Percentiles rank a stretch among this genome's conserved stretches.
Evolutionary conservation across 768 basidiomycete species (phyloP).

Genomic region (Suillus lakei): DNA sequence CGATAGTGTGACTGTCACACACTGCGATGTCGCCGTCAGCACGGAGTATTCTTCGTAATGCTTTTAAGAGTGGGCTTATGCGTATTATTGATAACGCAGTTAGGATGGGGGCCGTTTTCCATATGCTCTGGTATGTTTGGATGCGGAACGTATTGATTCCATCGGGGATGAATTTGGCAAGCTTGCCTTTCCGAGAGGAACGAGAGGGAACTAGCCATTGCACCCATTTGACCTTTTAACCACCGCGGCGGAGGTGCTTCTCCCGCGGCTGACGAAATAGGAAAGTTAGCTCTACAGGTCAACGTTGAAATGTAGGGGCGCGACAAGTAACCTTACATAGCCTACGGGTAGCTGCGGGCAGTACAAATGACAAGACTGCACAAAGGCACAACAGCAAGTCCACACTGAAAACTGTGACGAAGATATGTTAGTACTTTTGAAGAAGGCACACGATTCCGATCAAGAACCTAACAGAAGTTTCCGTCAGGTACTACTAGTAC

Average conservation of each 20-base stretch:
- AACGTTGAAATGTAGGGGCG: not conserved
- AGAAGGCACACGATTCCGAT: not conserved
- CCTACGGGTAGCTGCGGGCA: not conserved
- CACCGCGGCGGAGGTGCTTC: not conserved
- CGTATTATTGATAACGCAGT: not conserved
- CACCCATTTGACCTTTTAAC: constrained; percentile 4
- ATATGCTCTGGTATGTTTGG: not conserved
- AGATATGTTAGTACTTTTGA: not conserved
- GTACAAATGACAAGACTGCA: not conserved
- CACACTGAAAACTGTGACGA: not conserved
- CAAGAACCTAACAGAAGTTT: not conserved
- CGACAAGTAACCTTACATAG: not conserved
- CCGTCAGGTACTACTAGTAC: not conserved
- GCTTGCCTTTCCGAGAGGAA: not conserved
- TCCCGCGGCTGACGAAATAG: not conserved
- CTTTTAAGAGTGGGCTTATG: not conserved
- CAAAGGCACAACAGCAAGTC: not conserved
- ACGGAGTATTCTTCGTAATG: not conserved
- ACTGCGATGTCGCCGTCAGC: not conserved
- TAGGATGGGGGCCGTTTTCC: not conserved
- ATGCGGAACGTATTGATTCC: not conserved
- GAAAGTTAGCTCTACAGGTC: not conserved
- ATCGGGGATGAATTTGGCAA: not conserved
- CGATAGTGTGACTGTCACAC: not conserved
- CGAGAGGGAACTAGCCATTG: too few species aligned